Evolutionary conservation across 345 rosid species (phyloP).

Genomic region (Citropsis articulata): DNA sequence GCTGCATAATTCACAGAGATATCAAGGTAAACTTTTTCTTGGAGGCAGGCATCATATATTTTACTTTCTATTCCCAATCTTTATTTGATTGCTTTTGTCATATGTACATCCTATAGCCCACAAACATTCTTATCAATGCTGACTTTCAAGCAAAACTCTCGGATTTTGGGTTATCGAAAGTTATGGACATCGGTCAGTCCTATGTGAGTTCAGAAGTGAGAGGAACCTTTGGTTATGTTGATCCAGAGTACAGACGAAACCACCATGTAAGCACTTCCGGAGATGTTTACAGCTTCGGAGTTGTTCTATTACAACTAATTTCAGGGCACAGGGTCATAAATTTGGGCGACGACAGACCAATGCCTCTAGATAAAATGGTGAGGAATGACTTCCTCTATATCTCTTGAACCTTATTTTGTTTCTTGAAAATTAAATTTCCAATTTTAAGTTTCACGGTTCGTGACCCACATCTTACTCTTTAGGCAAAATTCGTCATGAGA

Average conservation of each 20-base stretch:
- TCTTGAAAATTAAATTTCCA: neutral
- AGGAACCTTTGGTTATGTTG: conserved; percentile 65
- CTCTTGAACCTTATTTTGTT: neutral
- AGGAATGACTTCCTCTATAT: neutral
- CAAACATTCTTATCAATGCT: conserved; percentile 49
- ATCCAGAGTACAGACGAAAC: conserved; percentile 55
- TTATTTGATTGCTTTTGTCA: neutral
- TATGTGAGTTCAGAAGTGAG: conserved; percentile 63
- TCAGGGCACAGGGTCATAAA: conserved; percentile 58
- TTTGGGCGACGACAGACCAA: conserved; percentile 32
- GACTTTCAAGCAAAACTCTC: conserved; percentile 56
- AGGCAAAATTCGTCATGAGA: conserved; percentile 41
- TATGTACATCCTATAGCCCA: conserved; percentile 35
- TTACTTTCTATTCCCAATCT: neutral
- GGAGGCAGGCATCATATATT: neutral
- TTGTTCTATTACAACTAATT: conserved; percentile 55
- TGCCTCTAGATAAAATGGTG: conserved; percentile 52
- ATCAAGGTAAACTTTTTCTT: conserved; percentile 32
- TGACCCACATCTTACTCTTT: conserved; percentile 12
- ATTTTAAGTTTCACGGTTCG: neutral
- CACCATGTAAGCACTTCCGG: conserved; percentile 53
- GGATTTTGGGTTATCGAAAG: conserved; percentile 59
- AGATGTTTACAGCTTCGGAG: conserved; percentile 58
- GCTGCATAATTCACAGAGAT: conserved; percentile 53
- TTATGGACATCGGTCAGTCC: conserved; percentile 53